Base-by-base conservation (phyloP, 202 grass and related monocot species). In the Eragrostis tef region DNA sequence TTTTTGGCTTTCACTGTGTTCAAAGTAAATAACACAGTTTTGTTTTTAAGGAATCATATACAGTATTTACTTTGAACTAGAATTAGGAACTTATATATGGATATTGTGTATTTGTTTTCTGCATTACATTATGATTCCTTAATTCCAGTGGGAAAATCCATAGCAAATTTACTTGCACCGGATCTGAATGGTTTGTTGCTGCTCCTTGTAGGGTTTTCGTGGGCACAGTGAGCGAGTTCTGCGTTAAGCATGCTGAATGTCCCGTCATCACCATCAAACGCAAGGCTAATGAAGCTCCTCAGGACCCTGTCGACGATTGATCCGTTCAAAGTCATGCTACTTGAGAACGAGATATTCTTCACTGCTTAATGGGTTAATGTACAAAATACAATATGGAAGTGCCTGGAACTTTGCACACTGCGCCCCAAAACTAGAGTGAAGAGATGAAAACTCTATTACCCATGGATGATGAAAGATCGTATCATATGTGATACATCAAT, bases 241-340 rank as follows among this genome's bases (percentile, higher is more conserved):
- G 90, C 20, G 96, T 93, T 29, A 99, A 95, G 93, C 96, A 98
- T 75, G 95, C 88, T 2, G 92, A 95, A 44, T 95, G 92, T 46
- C 95, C 95, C 6, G 92, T 98, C 64, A 88, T 95, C 83, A 91
- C 92, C 82, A 98, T 98, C 56, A 98, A 93, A 71, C 87, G 96
- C 49, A 98, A 93, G 47, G 90, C 89, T 26, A 78, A 83, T 39
- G 96, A 99, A 88, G 73, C 92, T 71, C 96, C 93, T 0, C 81
- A 91, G 73, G 96, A 99, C 79, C 96, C 96, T 29, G 66, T 99
- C 24, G 89, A 93, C 36, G 92, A 93, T 26, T 93, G 83, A 77
- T 79, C 39, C 56, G 59, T 46, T 48, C 71, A 57, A 57, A 74
- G 83, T 31, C 53, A 47, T 29, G 14, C 3, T 16, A 43, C 67